phyloP scores from a whole-genome alignment of 768 basidiomycete species.

The Hydnomerulius pinastri region DNA sequence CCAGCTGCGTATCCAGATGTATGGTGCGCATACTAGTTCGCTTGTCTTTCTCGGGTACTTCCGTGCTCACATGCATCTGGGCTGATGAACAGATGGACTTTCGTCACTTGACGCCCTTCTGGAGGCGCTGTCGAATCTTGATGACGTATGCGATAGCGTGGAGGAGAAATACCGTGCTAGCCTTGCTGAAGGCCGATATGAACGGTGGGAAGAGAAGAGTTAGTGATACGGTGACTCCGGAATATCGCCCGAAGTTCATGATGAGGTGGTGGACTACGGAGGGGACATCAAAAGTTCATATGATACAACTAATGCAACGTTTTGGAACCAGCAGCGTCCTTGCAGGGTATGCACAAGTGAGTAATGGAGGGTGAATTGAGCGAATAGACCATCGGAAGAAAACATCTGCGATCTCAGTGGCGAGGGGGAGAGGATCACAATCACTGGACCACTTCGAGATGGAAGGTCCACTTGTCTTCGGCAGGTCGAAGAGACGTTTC shows the following conservation, averaged over 20 bases:
- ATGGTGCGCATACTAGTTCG: conserved; percentile 62
- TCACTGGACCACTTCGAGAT: conserved; percentile 13
- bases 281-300: background rate
- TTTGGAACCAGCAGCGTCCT: background rate
- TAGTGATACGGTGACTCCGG: conserved; percentile 24
- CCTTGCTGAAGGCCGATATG: conserved; percentile 53
- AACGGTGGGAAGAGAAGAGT: conserved; percentile 72
- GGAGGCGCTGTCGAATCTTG: conserved; percentile 74
- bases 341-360: no score
- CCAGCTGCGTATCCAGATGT: conserved; percentile 99
- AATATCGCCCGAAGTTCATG: background rate
- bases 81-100: conserved; percentile 60
- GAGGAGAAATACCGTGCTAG: conserved; percentile 68
- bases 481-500: conserved; percentile 17
- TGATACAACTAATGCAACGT: conserved; percentile 1
- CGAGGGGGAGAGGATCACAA: background rate
- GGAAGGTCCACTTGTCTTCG: conserved; percentile 30
- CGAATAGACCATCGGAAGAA: no score
- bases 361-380: background rate
- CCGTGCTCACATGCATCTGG: background rate
- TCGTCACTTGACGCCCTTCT: conserved; percentile 84
- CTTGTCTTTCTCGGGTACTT: background rate
- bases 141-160: conserved; percentile 70
- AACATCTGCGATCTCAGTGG: no score
- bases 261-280: conserved; percentile 1